Evolutionary conservation across 2,329 filamentous ascomycete species (phyloP).

Genomic region (Botrytis aclada): DNA sequence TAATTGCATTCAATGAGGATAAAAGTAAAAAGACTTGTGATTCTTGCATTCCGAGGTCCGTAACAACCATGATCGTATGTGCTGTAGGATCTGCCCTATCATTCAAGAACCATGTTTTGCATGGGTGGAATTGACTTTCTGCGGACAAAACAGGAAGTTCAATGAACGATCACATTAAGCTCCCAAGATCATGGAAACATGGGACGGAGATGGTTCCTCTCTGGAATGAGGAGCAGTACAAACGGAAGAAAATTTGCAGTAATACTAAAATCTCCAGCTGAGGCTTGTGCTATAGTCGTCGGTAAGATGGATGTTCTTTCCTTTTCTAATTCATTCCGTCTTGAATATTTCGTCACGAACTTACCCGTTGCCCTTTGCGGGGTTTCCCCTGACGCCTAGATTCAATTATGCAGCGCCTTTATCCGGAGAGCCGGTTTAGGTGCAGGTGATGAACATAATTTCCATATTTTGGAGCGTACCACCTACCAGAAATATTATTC

Average conservation of each 20-base stretch:
- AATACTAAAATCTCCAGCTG: background rate
- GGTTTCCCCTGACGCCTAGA: background rate
- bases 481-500: background rate
- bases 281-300: background rate
- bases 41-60: background rate
- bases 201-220: background rate
- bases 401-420: background rate
- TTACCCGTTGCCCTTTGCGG: background rate
- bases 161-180: background rate
- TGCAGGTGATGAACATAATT: background rate
- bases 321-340: background rate
- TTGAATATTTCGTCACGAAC: background rate
- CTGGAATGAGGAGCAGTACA: background rate
- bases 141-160: constrained; percentile 10
- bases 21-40: constrained; percentile 2
- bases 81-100: background rate
- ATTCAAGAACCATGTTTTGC: background rate
- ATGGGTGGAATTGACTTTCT: background rate
- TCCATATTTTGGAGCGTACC: background rate
- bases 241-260: background rate
- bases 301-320: background rate
- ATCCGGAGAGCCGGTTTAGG: background rate
- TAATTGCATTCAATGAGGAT: background rate
- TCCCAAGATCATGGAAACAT: background rate
- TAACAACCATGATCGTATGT: background rate